phyloP scores from a whole-genome alignment of 1,284 basidiomycete species.

The Microbotryum scabiosae region DNA sequence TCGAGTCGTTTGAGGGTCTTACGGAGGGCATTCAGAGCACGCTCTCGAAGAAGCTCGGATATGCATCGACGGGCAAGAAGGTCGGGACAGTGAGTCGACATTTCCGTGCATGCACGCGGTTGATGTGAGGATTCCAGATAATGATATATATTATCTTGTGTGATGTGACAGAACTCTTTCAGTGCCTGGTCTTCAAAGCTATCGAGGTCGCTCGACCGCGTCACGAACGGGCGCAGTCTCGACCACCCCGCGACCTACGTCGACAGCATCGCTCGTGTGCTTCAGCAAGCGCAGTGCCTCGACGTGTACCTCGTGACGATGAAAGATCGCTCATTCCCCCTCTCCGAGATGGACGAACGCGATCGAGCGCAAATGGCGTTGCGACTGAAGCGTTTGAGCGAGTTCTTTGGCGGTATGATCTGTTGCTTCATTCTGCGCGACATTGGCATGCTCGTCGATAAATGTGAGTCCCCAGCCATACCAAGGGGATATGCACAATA shows the following conservation, averaged over 20 bases:
- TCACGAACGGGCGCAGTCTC: slow-evolving; percentile 73
- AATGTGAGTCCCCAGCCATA: slow-evolving; percentile 49
- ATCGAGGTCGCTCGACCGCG: slow-evolving; percentile 73
- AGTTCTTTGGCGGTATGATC: slow-evolving; percentile 84
- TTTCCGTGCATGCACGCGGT: slow-evolving; percentile 1
- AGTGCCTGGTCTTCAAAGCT: slow-evolving; percentile 68
- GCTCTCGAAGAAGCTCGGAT: slow-evolving; percentile 77
- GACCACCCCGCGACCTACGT: slow-evolving; percentile 83
- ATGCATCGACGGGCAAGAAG: slow-evolving; percentile 68
- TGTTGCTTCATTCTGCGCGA: slow-evolving; percentile 81
- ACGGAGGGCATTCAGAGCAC: slow-evolving; percentile 57
- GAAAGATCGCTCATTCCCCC: slow-evolving; percentile 46
- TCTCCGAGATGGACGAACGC: slow-evolving; percentile 46
- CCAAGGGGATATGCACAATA: neutral
- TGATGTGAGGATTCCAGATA: neutral
- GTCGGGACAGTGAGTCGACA: slow-evolving; percentile 51
- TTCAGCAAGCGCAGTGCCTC: slow-evolving; percentile 64
- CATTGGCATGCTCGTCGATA: slow-evolving; percentile 62
- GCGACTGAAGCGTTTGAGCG: slow-evolving; percentile 67
- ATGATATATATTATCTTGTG: neutral
- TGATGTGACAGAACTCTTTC: slow-evolving; percentile 32
- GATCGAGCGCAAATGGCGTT: slow-evolving; percentile 59
- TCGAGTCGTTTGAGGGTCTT: slow-evolving; percentile 70
- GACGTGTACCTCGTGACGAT: slow-evolving; percentile 50
- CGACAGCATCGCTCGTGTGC: slow-evolving; percentile 64